Evolutionary conservation across 2,329 filamentous ascomycete species (phyloP).

Genomic region (Dactylellina haptotyla): DNA sequence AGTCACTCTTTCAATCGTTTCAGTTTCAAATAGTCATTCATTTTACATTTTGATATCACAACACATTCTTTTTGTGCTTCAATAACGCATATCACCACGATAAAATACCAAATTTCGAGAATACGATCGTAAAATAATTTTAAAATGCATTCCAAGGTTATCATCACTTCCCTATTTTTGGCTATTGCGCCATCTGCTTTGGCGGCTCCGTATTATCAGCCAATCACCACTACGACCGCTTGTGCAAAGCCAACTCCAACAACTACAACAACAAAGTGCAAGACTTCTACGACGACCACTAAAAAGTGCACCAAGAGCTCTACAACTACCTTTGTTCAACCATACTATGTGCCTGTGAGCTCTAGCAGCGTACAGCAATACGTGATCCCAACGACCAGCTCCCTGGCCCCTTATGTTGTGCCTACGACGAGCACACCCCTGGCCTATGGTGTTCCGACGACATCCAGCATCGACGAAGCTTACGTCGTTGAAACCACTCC

Average conservation of each 20-base stretch:
- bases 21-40: not conserved
- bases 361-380: not conserved
- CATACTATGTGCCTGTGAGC: not conserved
- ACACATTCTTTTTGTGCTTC: too few relatives aligned
- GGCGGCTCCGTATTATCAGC: slow-evolving; percentile 25
- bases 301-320: not conserved
- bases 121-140: too few relatives aligned
- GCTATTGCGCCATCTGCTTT: slow-evolving; percentile 18
- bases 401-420: not conserved
- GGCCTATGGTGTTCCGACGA: not conserved
- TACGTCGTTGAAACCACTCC: slow-evolving; percentile 3
- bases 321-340: slow-evolving; percentile 7
- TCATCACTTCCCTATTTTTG: slow-evolving; percentile 19
- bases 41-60: not conserved
- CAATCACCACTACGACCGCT: slow-evolving; percentile 1
- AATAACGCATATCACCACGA: too few relatives aligned
- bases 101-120: too few relatives aligned
- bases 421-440: not conserved
- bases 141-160: slow-evolving; percentile 35
- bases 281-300: not conserved
- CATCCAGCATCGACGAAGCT: not conserved
- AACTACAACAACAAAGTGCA: not conserved
- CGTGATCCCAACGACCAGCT: not conserved
- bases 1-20: slow-evolving; percentile 3
- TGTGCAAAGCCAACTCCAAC: slow-evolving; percentile 1